Conservation (phyloP, 331 rosid species). For the Acacia concinna region DNA sequence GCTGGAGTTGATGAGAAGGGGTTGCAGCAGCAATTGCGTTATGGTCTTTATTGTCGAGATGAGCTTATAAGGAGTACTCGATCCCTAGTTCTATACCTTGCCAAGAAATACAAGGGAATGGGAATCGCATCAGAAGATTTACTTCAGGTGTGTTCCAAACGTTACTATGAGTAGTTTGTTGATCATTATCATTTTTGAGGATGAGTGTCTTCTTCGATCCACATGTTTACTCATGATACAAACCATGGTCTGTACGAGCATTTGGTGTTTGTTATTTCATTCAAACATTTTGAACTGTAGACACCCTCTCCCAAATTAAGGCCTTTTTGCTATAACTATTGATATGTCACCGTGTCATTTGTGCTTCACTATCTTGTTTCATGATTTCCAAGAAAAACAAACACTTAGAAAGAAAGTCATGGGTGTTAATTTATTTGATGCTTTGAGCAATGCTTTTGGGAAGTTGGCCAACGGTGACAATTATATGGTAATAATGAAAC, state of each 20-base stretch:
- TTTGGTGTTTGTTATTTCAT: not conserved
- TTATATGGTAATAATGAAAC: not conserved
- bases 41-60: slow-evolving; percentile 72
- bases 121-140: slow-evolving; percentile 83
- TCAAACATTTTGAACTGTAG: not conserved
- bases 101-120: slow-evolving; percentile 72
- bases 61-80: slow-evolving; percentile 79
- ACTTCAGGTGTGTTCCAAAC: slow-evolving; percentile 67
- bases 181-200: not conserved
- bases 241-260: not conserved
- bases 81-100: slow-evolving; percentile 69
- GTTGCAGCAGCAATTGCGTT: slow-evolving; percentile 53
- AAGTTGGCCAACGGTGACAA: slow-evolving; percentile 16
- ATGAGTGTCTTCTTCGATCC: not conserved
- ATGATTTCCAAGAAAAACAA: not conserved
- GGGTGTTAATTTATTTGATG: slow-evolving; percentile 2
- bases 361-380: not conserved
- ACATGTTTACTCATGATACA: slow-evolving; percentile 1
- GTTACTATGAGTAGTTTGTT: slow-evolving; percentile 2
- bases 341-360: not conserved
- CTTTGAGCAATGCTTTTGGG: slow-evolving; percentile 29
- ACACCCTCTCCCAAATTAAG: not conserved
- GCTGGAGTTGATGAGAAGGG: slow-evolving; percentile 61
- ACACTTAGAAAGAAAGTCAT: not conserved
- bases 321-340: not conserved